Percentiles rank a stretch among this genome's conserved stretches.
phyloP scores from a whole-genome alignment of 2,329 filamentous ascomycete species.

The Arthrobotrys conoides region DNA sequence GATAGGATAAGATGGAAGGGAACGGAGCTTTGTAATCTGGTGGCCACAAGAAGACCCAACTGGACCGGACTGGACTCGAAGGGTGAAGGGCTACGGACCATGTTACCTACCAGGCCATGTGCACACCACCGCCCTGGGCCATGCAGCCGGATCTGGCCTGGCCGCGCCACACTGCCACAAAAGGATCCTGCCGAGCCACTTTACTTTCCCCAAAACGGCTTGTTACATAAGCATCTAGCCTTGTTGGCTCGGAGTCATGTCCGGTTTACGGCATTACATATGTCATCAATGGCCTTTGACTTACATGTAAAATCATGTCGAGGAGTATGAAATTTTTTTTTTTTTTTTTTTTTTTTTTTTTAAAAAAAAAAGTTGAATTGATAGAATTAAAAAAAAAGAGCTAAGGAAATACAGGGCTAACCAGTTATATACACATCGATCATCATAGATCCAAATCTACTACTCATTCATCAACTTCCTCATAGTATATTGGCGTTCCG shows the following conservation, averaged over 20 bases:
- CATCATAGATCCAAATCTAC: not conserved
- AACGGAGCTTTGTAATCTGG: slow-evolving; percentile 47
- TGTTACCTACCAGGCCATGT: not conserved
- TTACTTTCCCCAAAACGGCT: not conserved
- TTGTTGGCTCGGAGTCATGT: slow-evolving; percentile 18
- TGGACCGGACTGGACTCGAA: no score
- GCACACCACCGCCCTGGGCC: slow-evolving; percentile 25
- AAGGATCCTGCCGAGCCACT: slow-evolving; percentile 17
- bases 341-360: no score
- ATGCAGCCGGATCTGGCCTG: slow-evolving; percentile 29
- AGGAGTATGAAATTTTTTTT: no score
- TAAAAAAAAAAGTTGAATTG: no score
- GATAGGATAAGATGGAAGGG: slow-evolving; percentile 9
- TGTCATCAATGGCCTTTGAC: not conserved
- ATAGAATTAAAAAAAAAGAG: not conserved
- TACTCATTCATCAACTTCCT: slow-evolving; percentile 52
- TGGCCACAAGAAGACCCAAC: slow-evolving; percentile 10
- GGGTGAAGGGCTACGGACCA: not conserved
- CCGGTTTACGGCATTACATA: slow-evolving; percentile 29
- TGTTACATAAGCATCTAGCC: slow-evolving; percentile 25
- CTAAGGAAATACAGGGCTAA: not conserved
- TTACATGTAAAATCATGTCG: no score
- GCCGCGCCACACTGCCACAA: slow-evolving; percentile 19
- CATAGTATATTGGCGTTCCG: slow-evolving; percentile 58
- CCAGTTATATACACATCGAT: not conserved